Evolutionary conservation across 1,139 yeast genomes (phyloP).

Genomic region (Eremothecium sinecaudum): DNA sequence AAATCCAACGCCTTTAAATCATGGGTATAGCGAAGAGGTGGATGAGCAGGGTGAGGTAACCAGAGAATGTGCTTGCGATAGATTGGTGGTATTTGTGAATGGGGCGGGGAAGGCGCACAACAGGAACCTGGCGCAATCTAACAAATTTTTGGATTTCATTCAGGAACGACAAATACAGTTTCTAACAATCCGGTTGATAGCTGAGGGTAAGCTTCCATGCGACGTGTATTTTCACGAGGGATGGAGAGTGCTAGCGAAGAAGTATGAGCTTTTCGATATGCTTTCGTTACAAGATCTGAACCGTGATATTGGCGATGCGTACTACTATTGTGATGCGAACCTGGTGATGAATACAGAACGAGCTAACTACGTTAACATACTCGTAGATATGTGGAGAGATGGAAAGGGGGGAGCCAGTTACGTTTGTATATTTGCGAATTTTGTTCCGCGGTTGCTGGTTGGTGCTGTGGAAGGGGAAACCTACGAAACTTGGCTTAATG

Average conservation of each 20-base stretch:
- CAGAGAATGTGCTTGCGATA: slow-evolving; percentile 3
- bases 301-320: not conserved
- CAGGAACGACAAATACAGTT: slow-evolving; percentile 1
- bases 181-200: not conserved
- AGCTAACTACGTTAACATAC: not conserved
- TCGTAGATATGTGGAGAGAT: not conserved
- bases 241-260: not conserved
- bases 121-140: slow-evolving; percentile 2
- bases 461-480: slow-evolving; percentile 1
- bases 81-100: slow-evolving; percentile 2
- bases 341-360: slow-evolving; percentile 3
- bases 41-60: not conserved
- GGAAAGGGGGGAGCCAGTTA: not conserved
- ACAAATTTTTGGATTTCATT: not conserved
- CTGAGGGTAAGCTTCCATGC: not conserved
- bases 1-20: no score
- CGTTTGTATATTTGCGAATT: slow-evolving; percentile 3
- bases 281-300: not conserved
- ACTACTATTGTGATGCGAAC: slow-evolving; percentile 2
- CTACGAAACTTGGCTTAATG: slow-evolving; percentile 1
- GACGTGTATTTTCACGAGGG: not conserved
- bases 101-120: slow-evolving; percentile 4
- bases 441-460: slow-evolving; percentile 3
- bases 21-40: no score
- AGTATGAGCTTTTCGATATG: slow-evolving; percentile 1